These are phyloP conservation scores for Vaccinium corymbosum DNA, from an alignment of 148 eudicot species.

Conservation along the genomic window DNA sequence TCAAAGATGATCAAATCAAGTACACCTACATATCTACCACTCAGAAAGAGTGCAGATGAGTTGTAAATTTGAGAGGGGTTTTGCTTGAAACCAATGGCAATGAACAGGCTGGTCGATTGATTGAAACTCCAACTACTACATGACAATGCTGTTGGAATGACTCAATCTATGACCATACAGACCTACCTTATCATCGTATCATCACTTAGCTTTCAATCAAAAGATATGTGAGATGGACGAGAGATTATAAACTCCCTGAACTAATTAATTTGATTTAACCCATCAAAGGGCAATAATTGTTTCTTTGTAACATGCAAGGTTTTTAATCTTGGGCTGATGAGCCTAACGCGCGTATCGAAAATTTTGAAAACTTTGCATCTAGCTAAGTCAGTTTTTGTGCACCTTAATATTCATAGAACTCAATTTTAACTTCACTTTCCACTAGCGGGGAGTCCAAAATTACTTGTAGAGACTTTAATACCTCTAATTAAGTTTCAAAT, in stretches of 20 bases:
- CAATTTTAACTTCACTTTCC: no score
- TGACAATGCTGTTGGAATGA: background rate
- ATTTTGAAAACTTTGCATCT: no score
- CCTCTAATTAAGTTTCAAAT: background rate
- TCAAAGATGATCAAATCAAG: constrained; percentile 12
- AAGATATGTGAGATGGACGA: background rate
- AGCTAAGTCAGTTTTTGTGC: no score
- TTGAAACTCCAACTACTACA: background rate
- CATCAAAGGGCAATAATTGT: background rate
- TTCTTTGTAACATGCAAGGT: background rate
- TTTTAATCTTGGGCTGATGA: no score
- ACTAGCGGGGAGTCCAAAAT: no score
- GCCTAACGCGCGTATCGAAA: no score
- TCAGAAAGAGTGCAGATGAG: background rate
- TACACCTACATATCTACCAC: constrained; percentile 10
- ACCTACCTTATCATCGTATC: background rate
- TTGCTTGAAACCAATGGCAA: constrained; percentile 14
- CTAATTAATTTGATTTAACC: background rate
- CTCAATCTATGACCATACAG: background rate
- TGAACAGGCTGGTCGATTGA: constrained; percentile 17
- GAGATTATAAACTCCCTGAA: background rate
- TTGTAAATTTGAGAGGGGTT: background rate
- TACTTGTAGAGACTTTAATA: background rate
- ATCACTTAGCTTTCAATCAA: constrained; percentile 2
- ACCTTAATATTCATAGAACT: no score